Conservation (phyloP, 2,329 filamentous ascomycete genomes). For the Microsporum canis region DNA sequence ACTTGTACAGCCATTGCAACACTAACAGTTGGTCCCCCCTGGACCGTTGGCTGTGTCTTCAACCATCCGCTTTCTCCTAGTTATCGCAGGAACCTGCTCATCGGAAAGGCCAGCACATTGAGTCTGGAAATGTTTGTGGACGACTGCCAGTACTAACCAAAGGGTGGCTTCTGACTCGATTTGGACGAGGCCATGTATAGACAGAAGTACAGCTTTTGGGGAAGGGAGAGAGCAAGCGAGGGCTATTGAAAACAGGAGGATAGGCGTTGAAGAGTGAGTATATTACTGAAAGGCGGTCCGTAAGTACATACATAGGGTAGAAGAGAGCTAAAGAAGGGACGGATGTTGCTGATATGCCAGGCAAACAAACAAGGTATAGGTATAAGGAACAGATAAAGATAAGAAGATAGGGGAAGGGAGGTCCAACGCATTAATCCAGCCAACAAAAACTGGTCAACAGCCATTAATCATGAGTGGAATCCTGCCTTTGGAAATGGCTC, state of each 20-base stretch:
- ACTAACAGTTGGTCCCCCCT: not conserved
- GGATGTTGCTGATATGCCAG: not conserved
- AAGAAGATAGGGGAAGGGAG: not conserved
- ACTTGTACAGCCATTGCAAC: not conserved
- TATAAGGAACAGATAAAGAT: not conserved
- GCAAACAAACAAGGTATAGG: not conserved
- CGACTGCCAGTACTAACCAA: not conserved
- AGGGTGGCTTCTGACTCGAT: not conserved
- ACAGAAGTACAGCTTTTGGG: not conserved
- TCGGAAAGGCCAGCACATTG: not conserved
- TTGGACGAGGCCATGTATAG: not conserved
- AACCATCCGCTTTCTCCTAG: not conserved
- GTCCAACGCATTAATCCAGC: conserved; percentile 2
- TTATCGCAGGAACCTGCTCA: not conserved
- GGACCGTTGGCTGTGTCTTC: not conserved
- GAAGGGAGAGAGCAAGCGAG: not conserved
- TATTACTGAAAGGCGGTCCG: not conserved
- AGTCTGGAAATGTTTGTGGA: not conserved
- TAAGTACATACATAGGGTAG: not conserved
- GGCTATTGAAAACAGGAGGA: not conserved
- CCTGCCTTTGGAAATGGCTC: conserved; percentile 1
- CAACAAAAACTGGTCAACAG: conserved; percentile 4
- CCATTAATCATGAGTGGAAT: conserved; percentile 4
- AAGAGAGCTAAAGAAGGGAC: not conserved
- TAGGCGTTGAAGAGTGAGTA: not conserved